A percentile compares a stretch with the other conserved stretches of the same genome.
These are phyloP conservation scores for Clitopilus passeckerianus DNA, from an alignment of 768 basidiomycete species.

Conservation along the genomic window DNA sequence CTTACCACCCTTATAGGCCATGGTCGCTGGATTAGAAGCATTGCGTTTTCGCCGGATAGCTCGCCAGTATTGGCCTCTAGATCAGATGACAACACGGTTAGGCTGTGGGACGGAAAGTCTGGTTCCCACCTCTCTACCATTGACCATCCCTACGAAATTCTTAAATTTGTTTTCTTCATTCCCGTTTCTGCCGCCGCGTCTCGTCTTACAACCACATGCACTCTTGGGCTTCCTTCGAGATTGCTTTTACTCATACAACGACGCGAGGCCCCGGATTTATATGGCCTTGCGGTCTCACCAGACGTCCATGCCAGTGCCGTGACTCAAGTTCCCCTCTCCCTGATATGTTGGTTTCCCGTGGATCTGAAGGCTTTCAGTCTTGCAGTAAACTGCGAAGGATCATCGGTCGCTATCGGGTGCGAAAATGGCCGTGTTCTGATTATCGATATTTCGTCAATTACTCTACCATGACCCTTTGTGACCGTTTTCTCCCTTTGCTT, in stretches of 20 bases:
- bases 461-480: not conserved
- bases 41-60: not conserved
- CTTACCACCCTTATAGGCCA: not conserved
- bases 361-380: not conserved
- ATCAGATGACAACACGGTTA: not conserved
- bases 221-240: not conserved
- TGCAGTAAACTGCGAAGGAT: not conserved
- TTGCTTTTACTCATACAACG: not conserved
- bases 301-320: not conserved
- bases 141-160: not conserved
- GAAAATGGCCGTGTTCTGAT: not conserved
- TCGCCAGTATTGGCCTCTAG: not conserved
- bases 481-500: not conserved
- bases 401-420: not conserved
- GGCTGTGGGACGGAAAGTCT: not conserved
- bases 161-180: not conserved
- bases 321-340: not conserved
- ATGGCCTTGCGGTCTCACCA: not conserved
- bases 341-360: not conserved
- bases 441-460: not conserved
- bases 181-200: not conserved
- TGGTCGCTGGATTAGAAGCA: not conserved
- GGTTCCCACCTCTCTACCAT: not conserved
- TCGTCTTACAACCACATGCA: not conserved
- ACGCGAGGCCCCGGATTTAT: not conserved